phyloP scores from a whole-genome alignment of 441 rosid genomes.

The Euphorbia schlechtendalii region DNA sequence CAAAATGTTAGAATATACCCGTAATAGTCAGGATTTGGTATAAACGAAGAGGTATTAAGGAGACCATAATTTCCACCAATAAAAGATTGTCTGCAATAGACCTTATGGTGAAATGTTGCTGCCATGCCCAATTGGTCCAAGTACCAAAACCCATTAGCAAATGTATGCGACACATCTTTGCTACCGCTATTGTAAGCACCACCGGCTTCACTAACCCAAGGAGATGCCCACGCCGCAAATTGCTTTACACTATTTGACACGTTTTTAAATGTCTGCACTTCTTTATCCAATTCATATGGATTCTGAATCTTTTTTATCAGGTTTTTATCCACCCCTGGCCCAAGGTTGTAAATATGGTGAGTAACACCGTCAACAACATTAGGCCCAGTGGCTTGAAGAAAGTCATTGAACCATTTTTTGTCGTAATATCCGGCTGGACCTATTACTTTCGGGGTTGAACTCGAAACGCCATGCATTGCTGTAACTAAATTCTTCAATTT shows the following conservation, averaged over 20 bases:
- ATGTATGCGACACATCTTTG: constrained; percentile 46
- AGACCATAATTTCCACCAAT: constrained; percentile 69
- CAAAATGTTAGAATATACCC: constrained; percentile 21
- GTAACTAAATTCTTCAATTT: constrained; percentile 31
- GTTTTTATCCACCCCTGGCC: constrained; percentile 41
- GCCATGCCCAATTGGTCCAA: constrained; percentile 66
- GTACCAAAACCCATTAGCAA: constrained; percentile 50
- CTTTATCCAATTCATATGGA: constrained; percentile 39
- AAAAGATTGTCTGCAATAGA: constrained; percentile 57
- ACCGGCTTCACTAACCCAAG: constrained; percentile 71
- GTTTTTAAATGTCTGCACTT: constrained; percentile 40
- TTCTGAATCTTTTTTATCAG: constrained; percentile 46
- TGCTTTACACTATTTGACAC: constrained; percentile 9
- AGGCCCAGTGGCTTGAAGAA: constrained; percentile 37
- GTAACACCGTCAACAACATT: constrained; percentile 44
- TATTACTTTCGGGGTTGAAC: constrained; percentile 34
- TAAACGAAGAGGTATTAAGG: constrained; percentile 40
- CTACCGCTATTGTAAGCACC: constrained; percentile 75
- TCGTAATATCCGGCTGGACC: constrained; percentile 64
- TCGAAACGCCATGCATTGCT: constrained; percentile 31
- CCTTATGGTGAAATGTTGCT: constrained; percentile 47
- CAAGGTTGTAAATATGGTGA: constrained; percentile 66
- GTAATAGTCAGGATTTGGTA: constrained; percentile 68
- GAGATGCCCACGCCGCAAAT: constrained; percentile 43
- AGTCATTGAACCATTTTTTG: constrained; percentile 41